Percentiles rank a stretch among this genome's conserved stretches.
Evolutionary conservation across 805 yeast species (phyloP).

Genomic region (Kuraishia ogatae): DNA sequence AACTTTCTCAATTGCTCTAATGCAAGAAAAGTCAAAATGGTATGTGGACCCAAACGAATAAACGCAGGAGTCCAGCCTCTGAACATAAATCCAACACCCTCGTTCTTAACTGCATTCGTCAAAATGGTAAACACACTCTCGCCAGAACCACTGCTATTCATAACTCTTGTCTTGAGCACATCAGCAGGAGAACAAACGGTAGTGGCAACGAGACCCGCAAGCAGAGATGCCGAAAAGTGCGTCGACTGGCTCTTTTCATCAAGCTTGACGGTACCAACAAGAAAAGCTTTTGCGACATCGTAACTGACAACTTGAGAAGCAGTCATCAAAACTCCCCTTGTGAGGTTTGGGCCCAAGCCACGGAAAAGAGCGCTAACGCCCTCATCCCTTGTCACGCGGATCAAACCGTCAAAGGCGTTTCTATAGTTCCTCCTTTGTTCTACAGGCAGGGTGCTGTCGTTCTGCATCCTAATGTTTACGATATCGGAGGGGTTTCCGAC

Average conservation of each 20-base stretch:
- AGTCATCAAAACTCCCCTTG: constrained; percentile 81
- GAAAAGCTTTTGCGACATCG: constrained; percentile 58
- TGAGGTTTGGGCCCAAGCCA: constrained; percentile 71
- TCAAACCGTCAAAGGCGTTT: constrained; percentile 72
- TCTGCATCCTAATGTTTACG: constrained; percentile 86
- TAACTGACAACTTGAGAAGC: constrained; percentile 87
- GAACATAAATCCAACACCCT: constrained; percentile 76
- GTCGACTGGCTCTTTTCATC: constrained; percentile 58
- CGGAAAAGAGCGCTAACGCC: constrained; percentile 51
- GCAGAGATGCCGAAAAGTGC: constrained; percentile 68
- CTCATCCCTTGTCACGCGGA: constrained; percentile 51
- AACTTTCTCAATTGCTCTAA: constrained; percentile 52
- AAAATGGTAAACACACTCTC: constrained; percentile 44
- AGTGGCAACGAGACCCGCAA: constrained; percentile 85
- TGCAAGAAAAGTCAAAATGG: constrained; percentile 60
- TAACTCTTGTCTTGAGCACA: constrained; percentile 80
- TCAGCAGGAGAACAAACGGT: constrained; percentile 92
- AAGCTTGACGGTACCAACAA: constrained; percentile 40
- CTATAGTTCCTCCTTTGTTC: constrained; percentile 63
- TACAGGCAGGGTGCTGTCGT: constrained; percentile 62
- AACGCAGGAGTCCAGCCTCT: constrained; percentile 90
- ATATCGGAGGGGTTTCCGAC: constrained; percentile 88
- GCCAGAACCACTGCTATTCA: constrained; percentile 51
- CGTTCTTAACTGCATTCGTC: constrained; percentile 45
- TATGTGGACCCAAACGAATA: constrained; percentile 77